phyloP scores from a whole-genome alignment of 2,329 filamentous ascomycete genomes.

The Curvularia hawaiiensis region DNA sequence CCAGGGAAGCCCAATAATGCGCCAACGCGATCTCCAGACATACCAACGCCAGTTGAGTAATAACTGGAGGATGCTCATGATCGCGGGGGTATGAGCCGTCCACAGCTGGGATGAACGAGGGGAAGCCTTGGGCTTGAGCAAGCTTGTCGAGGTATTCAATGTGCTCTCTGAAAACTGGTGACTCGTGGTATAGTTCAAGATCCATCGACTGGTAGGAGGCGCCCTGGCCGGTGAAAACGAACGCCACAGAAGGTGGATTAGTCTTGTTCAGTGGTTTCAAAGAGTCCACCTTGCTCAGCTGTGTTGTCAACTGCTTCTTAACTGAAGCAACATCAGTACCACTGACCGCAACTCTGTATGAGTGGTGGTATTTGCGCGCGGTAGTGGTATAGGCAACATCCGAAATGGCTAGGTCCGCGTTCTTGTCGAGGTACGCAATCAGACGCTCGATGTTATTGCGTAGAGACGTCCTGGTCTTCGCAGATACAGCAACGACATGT shows the following conservation, averaged over 20 bases:
- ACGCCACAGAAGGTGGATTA: constrained; percentile 13
- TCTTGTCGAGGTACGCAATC: constrained; percentile 4
- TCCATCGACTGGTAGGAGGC: constrained; percentile 26
- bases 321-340: background rate
- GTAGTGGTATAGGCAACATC: constrained; percentile 31
- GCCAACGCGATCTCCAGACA: constrained; percentile 48
- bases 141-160: constrained; percentile 39
- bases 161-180: constrained; percentile 35
- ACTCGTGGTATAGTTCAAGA: constrained; percentile 23
- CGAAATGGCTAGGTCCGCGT: background rate
- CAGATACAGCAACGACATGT: background rate
- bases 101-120: constrained; percentile 29
- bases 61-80: constrained; percentile 16
- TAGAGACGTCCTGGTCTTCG: constrained; percentile 10
- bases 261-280: constrained; percentile 33
- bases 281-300: constrained; percentile 31
- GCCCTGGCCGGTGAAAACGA: constrained; percentile 42
- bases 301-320: background rate
- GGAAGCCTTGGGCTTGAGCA: constrained; percentile 39
- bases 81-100: constrained; percentile 32
- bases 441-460: constrained; percentile 8
- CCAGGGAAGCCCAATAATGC: constrained; percentile 18
- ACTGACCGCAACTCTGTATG: constrained; percentile 13
- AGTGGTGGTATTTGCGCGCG: constrained; percentile 29
- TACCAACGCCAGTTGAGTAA: constrained; percentile 49